A percentile compares a stretch with the other conserved stretches of the same genome.
phyloP scores from a whole-genome alignment of 2,329 filamentous ascomycete species.

The Gnomoniopsis sp. region DNA sequence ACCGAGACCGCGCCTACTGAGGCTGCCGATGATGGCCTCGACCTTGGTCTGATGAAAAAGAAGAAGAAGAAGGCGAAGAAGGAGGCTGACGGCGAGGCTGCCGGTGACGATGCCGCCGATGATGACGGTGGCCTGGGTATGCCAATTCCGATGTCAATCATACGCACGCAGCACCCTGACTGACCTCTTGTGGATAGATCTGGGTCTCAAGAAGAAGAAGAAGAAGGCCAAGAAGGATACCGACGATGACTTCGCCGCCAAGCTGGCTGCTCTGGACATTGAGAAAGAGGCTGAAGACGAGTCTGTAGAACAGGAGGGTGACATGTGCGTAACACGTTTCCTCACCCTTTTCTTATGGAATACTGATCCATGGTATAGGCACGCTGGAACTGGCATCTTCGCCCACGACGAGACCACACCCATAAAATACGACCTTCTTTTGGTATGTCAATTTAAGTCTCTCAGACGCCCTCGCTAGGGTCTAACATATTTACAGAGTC shows the following conservation, averaged over 20 bases:
- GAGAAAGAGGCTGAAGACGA: constrained; percentile 58
- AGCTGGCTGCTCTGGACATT: constrained; percentile 59
- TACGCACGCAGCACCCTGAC: not conserved
- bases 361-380: constrained; percentile 7
- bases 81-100: constrained; percentile 51
- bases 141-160: not conserved
- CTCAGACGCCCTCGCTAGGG: not conserved
- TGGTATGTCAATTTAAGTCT: constrained; percentile 40
- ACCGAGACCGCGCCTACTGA: constrained; percentile 50
- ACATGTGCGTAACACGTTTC: constrained; percentile 58
- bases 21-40: constrained; percentile 55
- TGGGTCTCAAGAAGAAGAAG: constrained; percentile 56
- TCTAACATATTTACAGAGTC: constrained; percentile 29
- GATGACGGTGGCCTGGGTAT: constrained; percentile 31
- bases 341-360: too few relatives aligned
- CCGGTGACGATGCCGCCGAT: constrained; percentile 41
- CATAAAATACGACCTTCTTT: constrained; percentile 81
- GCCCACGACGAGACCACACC: constrained; percentile 71
- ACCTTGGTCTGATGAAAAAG: constrained; percentile 64
- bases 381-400: constrained; percentile 80
- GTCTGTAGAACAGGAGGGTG: constrained; percentile 59
- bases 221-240: constrained; percentile 61
- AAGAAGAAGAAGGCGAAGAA: constrained; percentile 68
- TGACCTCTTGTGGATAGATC: constrained; percentile 43
- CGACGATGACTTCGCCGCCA: constrained; percentile 58